phyloP scores from a whole-genome alignment of 2,329 filamentous ascomycete genomes.

The Dactylonectria macrodidyma region DNA sequence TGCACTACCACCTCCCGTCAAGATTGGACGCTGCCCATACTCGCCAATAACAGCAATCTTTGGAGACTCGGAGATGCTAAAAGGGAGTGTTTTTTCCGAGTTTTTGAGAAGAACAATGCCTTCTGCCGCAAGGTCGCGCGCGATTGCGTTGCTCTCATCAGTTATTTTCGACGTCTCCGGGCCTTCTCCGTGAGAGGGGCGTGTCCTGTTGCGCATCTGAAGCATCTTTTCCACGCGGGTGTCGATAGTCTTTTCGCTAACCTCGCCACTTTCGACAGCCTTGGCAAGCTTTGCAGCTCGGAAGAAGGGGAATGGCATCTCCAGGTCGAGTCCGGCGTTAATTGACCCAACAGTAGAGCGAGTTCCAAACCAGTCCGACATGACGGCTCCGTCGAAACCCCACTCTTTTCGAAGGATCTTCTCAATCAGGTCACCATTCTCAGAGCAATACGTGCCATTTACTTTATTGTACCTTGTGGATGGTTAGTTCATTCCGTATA shows the following conservation, averaged over 20 bases:
- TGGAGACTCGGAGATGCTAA: not conserved
- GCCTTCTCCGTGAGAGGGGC: conserved; percentile 4
- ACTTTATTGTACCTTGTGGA: conserved; percentile 40
- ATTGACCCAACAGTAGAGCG: conserved; percentile 17
- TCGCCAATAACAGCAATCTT: conserved; percentile 33
- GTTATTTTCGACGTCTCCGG: conserved; percentile 29
- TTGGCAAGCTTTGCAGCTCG: conserved; percentile 28
- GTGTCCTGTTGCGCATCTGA: conserved; percentile 27
- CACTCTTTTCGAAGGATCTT: conserved; percentile 32
- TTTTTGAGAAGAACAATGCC: conserved; percentile 40
- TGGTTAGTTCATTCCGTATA: not conserved
- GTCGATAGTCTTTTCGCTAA: conserved; percentile 26
- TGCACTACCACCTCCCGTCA: conserved; percentile 37
- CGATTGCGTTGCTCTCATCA: conserved; percentile 30
- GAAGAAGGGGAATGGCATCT: conserved; percentile 38
- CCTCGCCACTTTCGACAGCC: not conserved
- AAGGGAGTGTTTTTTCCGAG: conserved; percentile 10
- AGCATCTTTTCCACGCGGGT: conserved; percentile 7
- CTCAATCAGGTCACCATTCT: conserved; percentile 6
- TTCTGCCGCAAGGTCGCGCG: conserved; percentile 18
- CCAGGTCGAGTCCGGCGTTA: conserved; percentile 33
- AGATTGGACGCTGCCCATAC: conserved; percentile 24
- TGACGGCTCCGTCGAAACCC: conserved; percentile 30
- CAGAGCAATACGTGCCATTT: conserved; percentile 29
- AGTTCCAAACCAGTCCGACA: conserved; percentile 43